Percentiles rank a stretch among this genome's conserved stretches.
Evolutionary conservation across 306 rosid species (phyloP).

Genomic region (Carpinus fangiana): DNA sequence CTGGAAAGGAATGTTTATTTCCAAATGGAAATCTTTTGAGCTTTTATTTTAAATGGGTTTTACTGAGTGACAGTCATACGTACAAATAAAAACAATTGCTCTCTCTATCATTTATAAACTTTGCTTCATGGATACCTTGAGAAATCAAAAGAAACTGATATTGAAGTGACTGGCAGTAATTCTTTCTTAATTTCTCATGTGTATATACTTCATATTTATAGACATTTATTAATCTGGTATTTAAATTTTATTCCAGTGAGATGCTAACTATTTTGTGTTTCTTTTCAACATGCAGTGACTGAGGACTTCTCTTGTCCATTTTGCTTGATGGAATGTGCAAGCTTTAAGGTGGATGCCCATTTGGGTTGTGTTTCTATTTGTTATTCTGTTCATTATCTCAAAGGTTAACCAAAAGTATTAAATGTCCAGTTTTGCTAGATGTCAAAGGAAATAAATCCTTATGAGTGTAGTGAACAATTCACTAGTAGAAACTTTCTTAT

Average conservation of each 20-base stretch:
- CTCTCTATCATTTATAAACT: background rate
- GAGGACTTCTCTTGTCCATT: conserved; percentile 92
- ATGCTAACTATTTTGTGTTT: conserved; percentile 12
- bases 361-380: conserved; percentile 18
- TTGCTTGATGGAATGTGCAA: conserved; percentile 89
- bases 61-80: background rate
- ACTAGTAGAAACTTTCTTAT: background rate
- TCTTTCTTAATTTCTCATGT: background rate
- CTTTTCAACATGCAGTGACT: conserved; percentile 63
- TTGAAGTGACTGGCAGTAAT: background rate
- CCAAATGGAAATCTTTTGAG: background rate
- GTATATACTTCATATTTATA: background rate
- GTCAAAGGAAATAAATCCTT: conserved; percentile 1
- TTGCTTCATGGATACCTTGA: background rate
- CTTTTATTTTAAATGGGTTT: background rate
- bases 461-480: background rate
- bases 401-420: conserved; percentile 20
- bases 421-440: conserved; percentile 19
- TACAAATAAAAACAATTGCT: background rate
- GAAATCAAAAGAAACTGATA: background rate
- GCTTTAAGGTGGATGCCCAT: conserved; percentile 70
- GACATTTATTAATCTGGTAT: background rate
- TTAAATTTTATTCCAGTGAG: background rate
- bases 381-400: conserved; percentile 10
- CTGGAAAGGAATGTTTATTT: background rate